These are phyloP conservation scores for Sordariomycetes sp. DNA, from an alignment of 2,329 filamentous ascomycete genomes.

Conservation along the genomic window DNA sequence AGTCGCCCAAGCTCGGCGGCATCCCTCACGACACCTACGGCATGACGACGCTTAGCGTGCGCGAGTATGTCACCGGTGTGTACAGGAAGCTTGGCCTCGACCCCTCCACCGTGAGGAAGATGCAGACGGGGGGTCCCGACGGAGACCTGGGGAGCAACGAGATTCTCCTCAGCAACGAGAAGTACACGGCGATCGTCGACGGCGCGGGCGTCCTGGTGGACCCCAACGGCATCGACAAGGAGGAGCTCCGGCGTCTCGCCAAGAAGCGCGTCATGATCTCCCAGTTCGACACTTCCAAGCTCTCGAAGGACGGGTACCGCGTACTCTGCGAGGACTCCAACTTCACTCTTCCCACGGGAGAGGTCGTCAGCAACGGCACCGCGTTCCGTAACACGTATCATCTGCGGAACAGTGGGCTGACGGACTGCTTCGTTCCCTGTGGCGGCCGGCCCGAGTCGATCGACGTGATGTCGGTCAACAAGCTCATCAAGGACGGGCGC, in stretches of 20 bases:
- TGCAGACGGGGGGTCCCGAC: conserved; percentile 96
- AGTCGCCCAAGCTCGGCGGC: conserved; percentile 89
- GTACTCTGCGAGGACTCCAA: conserved; percentile 88
- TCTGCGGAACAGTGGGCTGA: conserved; percentile 63
- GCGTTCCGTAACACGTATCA: conserved; percentile 98
- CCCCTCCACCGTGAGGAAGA: conserved; percentile 73
- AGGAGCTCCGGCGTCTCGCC: conserved; percentile 75
- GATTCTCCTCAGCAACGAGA: conserved; percentile 91
- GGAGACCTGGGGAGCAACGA: conserved; percentile 97
- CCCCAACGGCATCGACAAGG: conserved; percentile 75
- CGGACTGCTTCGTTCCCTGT: conserved; percentile 89
- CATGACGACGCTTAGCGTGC: conserved; percentile 95
- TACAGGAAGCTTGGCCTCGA: conserved; percentile 93
- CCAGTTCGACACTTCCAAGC: conserved; percentile 73
- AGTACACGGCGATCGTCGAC: conserved; percentile 92
- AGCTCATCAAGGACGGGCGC: conserved; percentile 86
- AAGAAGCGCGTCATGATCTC: conserved; percentile 82
- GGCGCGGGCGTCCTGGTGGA: conserved; percentile 92
- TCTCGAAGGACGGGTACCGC: conserved; percentile 81
- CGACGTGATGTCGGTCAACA: conserved; percentile 76
- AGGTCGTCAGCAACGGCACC: conserved; percentile 82
- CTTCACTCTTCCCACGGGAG: conserved; percentile 76
- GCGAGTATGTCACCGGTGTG: conserved; percentile 91
- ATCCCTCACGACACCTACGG: conserved; percentile 95
- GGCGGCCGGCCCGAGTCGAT: conserved; percentile 95